Evolutionary conservation across 768 basidiomycete species (phyloP).

Genomic region (Lentinula edodes): DNA sequence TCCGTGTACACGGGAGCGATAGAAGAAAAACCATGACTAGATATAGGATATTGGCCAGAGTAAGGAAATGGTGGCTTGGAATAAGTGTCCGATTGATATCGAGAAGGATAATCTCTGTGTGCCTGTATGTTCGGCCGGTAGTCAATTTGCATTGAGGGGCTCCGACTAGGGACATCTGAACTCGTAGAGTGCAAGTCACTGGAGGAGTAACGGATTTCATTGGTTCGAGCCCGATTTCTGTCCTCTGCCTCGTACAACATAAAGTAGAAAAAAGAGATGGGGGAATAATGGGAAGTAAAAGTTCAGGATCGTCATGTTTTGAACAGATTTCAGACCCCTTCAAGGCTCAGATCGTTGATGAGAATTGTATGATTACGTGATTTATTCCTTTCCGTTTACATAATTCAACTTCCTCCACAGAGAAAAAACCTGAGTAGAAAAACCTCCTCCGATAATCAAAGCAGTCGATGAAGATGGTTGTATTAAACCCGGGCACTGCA

Average conservation of each 20-base stretch:
- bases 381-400: background rate
- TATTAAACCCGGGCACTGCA: too few relatives aligned
- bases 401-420: too few relatives aligned
- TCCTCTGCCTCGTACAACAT: background rate
- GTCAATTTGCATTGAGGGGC: background rate
- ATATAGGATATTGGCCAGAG: background rate
- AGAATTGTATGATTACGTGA: background rate
- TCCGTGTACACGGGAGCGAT: background rate
- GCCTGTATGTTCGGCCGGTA: background rate
- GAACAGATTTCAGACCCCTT: background rate
- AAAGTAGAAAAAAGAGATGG: background rate
- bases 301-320: background rate
- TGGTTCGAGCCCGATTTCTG: background rate
- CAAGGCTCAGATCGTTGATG: background rate
- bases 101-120: background rate
- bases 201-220: too few relatives aligned
- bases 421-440: too few relatives aligned
- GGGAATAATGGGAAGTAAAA: background rate
- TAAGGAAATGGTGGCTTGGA: background rate
- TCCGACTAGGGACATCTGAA: background rate
- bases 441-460: too few relatives aligned
- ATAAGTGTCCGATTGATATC: background rate
- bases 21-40: background rate
- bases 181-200: background rate
- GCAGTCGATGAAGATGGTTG: too few relatives aligned